These are phyloP conservation scores for Platanus orientalis DNA, from an alignment of 164 flowering plant genomes.

Conservation along the genomic window DNA sequence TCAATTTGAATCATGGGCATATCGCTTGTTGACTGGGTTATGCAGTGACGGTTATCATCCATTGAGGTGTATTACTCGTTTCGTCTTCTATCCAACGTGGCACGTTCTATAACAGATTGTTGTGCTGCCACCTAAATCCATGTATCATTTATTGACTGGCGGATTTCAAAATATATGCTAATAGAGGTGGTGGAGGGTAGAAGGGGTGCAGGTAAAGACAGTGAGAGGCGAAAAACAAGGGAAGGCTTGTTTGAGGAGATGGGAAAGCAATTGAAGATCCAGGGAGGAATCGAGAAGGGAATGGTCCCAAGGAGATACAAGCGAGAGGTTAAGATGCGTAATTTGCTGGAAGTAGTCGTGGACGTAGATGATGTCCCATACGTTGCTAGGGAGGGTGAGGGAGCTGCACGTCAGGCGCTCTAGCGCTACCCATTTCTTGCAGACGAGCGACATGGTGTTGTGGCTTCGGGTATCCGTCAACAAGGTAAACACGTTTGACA, in stretches of 20 bases:
- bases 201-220: conserved; percentile 49
- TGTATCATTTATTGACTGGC: no score
- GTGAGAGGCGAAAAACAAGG: conserved; percentile 51
- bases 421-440: conserved; percentile 44
- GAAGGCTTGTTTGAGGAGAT: conserved; percentile 47
- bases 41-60: no score
- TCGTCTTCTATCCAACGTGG: no score
- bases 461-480: conserved; percentile 50
- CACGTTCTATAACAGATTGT: no score
- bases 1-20: no score
- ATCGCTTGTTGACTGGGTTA: no score
- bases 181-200: conserved; percentile 40
- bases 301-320: conserved; percentile 86
- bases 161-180: no score
- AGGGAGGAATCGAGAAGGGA: conserved; percentile 35
- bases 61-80: no score
- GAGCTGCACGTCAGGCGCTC: conserved; percentile 66
- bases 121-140: no score
- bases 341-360: conserved; percentile 57
- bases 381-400: conserved; percentile 80
- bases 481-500: conserved; percentile 45
- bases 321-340: conserved; percentile 67
- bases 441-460: conserved; percentile 64
- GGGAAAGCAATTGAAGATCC: conserved; percentile 40
- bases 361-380: conserved; percentile 53